Evolutionary conservation across 495 filamentous ascomycete genomes (phyloP), one percentile per base, ranked within the genome.

Genomic region (Penicillium turbatum): DNA sequence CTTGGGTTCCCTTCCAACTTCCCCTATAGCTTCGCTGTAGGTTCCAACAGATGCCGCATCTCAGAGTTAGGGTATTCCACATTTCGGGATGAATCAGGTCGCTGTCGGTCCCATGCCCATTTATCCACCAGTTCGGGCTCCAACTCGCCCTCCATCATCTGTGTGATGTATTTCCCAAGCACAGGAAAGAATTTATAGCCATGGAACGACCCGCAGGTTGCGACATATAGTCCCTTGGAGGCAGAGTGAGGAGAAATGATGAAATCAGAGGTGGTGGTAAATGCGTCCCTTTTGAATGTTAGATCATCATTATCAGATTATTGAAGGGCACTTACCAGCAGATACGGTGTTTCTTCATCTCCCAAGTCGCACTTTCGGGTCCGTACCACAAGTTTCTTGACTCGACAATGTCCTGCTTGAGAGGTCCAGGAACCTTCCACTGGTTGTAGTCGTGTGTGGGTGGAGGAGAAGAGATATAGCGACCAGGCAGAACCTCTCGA

Each of bases 101-200:
- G 64, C 51, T 67, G 39, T 67, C 72, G n/a, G 82, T 84, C 75
- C 82, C 81, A 85, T 6, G 74, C 78, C 82, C 82, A 85, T 26
- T 70, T 71, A 52, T 66, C 55, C 30, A 45, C 60, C 40, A 77
- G 49, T 13, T 76, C 74, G 1, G 68, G 62, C 17, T 69, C 69
- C 2, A 82, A 59, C 8, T 71, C 63, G 3, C 72, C 77, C 16
- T 78, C 67, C 8, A 86, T 62, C 80, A 83, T 77, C 39, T 79
- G 62, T 1, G 76, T 70, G 29, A 86, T 76, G 56, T 85, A 83
- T 24, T 79, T 72, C 13, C 82, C 82, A 36, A 86, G 69, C 11
- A 78, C 75, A 0, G 82, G 81, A 50, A 84, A 69, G 67, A 86
- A 85, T 61, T 86, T 86, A 68, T 71, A 86, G 26, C 73, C 76